Percentiles rank a stretch among this genome's conserved stretches.
phyloP scores from a whole-genome alignment of 2,329 filamentous ascomycete genomes.

The Ciborinia camelliae region DNA sequence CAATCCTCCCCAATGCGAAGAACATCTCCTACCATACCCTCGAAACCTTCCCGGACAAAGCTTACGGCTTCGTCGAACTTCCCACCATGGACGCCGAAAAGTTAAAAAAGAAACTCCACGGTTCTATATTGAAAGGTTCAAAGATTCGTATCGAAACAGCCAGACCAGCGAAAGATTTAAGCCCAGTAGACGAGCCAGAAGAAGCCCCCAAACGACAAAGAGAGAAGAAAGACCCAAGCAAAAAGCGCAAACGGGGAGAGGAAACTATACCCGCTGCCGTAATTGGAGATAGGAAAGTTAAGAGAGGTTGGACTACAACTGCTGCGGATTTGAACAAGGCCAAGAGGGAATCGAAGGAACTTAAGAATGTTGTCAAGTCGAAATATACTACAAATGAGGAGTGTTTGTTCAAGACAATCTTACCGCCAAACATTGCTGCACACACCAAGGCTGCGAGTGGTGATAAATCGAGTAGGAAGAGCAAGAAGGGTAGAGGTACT shows the following conservation, averaged over 20 bases:
- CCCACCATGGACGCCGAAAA: conserved; percentile 82
- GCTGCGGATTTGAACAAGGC: conserved; percentile 49
- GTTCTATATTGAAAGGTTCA: conserved; percentile 74
- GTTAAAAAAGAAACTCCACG: conserved; percentile 86
- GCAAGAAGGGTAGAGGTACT: conserved; percentile 55
- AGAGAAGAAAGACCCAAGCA: conserved; percentile 43
- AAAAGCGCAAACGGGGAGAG: conserved; percentile 47
- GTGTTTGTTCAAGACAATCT: conserved; percentile 76
- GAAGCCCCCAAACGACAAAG: conserved; percentile 42
- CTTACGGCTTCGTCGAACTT: conserved; percentile 86
- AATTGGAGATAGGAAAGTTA: conserved; percentile 51
- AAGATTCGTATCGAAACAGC: conserved; percentile 86
- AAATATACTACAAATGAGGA: conserved; percentile 80
- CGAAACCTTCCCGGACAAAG: conserved; percentile 83
- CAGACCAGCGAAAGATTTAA: conserved; percentile 53
- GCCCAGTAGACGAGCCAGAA: conserved; percentile 35
- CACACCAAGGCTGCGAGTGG: conserved; percentile 40
- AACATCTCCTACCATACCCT: conserved; percentile 86
- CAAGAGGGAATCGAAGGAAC: conserved; percentile 51
- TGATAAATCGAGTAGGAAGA: conserved; percentile 47
- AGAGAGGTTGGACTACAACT: conserved; percentile 47
- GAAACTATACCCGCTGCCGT: conserved; percentile 64
- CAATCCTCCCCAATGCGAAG: conserved; percentile 62
- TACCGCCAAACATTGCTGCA: conserved; percentile 56
- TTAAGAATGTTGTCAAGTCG: conserved; percentile 60